Conservation (phyloP, 495 filamentous ascomycete genomes). For the Penicillium alfredii region DNA sequence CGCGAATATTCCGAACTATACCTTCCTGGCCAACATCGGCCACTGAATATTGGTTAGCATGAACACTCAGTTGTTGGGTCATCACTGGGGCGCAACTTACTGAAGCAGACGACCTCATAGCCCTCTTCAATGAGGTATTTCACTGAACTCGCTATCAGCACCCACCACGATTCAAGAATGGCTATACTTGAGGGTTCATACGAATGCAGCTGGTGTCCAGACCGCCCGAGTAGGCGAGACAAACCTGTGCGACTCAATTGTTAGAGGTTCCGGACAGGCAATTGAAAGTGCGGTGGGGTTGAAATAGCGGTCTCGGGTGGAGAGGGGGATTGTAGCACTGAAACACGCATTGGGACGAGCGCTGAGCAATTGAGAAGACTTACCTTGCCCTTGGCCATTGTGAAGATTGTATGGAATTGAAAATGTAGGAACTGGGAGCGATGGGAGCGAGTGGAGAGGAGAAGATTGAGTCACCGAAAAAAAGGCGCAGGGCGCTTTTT, state of each 20-base stretch:
- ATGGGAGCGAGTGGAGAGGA: constrained; percentile 12
- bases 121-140: constrained; percentile 64
- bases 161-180: constrained; percentile 4
- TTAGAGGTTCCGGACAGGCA: constrained; percentile 7
- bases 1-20: constrained; percentile 10
- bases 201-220: constrained; percentile 64
- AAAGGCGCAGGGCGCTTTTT: constrained; percentile 27
- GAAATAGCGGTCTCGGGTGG: constrained; percentile 20
- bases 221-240: constrained; percentile 43
- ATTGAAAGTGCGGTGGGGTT: constrained; percentile 7
- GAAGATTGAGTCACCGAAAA: constrained; percentile 29
- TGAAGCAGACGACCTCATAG: constrained; percentile 64
- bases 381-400: constrained; percentile 29
- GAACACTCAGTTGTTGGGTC: neutral
- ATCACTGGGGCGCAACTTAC: constrained; percentile 30
- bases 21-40: constrained; percentile 61
- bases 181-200: constrained; percentile 15
- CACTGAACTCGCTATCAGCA: constrained; percentile 26
- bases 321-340: neutral
- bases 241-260: constrained; percentile 27
- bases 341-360: neutral
- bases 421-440: neutral
- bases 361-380: constrained; percentile 3
- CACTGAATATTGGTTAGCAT: constrained; percentile 27
- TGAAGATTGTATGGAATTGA: constrained; percentile 9